Conservation (phyloP, 129 eudicot genomes). For the Chrysanthemum seticuspe region DNA sequence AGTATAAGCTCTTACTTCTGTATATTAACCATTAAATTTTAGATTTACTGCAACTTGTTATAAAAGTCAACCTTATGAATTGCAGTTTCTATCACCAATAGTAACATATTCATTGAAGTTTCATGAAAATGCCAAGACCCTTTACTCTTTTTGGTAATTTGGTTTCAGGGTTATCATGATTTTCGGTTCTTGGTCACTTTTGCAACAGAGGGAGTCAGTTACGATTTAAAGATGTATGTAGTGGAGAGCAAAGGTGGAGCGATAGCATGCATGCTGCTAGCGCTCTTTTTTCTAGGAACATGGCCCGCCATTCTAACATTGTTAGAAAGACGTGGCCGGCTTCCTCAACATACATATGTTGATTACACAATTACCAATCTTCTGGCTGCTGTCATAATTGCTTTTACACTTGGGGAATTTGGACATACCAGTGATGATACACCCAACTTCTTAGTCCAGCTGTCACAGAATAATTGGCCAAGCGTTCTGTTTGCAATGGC, state of each 20-base stretch:
- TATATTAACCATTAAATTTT: too few relatives aligned
- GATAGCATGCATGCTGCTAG: constrained; percentile 75
- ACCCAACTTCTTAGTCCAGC: constrained; percentile 73
- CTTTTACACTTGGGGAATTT: constrained; percentile 77
- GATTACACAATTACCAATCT: constrained; percentile 82
- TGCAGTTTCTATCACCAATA: too few relatives aligned
- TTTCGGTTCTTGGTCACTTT: constrained; percentile 24
- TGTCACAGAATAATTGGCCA: constrained; percentile 82
- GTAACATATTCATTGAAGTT: not conserved
- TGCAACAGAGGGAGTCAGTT: constrained; percentile 17
- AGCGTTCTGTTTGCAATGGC: constrained; percentile 75
- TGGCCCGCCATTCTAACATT: constrained; percentile 85
- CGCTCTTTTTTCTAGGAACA: constrained; percentile 74
- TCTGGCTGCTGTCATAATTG: constrained; percentile 74
- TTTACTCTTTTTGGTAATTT: constrained; percentile 5
- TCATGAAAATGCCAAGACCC: not conserved
- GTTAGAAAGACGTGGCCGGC: constrained; percentile 84
- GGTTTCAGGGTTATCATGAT: constrained; percentile 21
- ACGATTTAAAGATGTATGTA: constrained; percentile 58
- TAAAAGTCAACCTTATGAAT: too few relatives aligned
- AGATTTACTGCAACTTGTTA: too few relatives aligned
- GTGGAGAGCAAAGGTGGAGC: constrained; percentile 92
- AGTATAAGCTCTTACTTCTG: too few relatives aligned
- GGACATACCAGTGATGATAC: constrained; percentile 45
- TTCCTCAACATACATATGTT: constrained; percentile 91